Conservation (phyloP, 1,284 basidiomycete genomes). For the Tylopilus orsonianus region DNA sequence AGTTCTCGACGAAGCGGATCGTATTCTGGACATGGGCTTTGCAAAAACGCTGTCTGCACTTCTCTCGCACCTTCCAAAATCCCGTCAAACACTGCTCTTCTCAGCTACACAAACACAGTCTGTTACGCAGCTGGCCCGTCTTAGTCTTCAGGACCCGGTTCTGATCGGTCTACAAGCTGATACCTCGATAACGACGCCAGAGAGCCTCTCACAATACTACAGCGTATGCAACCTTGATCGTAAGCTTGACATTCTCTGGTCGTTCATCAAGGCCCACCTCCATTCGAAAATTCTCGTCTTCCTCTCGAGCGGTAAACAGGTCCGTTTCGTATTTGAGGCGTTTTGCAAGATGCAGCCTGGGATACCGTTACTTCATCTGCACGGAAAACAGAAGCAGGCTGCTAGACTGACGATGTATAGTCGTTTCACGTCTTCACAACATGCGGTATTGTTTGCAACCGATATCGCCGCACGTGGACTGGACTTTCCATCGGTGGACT, state of each 20-base stretch:
- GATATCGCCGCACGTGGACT: conserved; percentile 96
- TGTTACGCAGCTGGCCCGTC: conserved; percentile 85
- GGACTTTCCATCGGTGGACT: conserved; percentile 96
- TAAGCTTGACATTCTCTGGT: conserved; percentile 92
- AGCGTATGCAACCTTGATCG: conserved; percentile 80
- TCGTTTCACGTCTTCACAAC: conserved; percentile 76
- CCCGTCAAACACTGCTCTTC: conserved; percentile 92
- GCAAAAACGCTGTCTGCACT: conserved; percentile 87
- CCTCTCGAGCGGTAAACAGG: conserved; percentile 94
- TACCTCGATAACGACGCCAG: conserved; percentile 50
- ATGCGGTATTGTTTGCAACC: conserved; percentile 90
- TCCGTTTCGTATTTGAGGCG: conserved; percentile 95
- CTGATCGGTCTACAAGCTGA: conserved; percentile 65
- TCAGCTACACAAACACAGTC: conserved; percentile 96
- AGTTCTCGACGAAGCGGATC: conserved; percentile 97
- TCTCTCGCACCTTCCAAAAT: conserved; percentile 81
- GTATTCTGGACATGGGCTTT: conserved; percentile 97
- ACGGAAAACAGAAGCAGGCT: conserved; percentile 97
- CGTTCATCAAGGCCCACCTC: conserved; percentile 93
- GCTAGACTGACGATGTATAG: conserved; percentile 82
- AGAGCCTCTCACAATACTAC: conserved; percentile 89
- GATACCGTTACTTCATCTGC: conserved; percentile 85
- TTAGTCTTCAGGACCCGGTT: conserved; percentile 85
- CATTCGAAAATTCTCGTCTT: conserved; percentile 94
- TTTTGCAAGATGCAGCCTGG: conserved; percentile 96